Evolutionary conservation across 805 yeast genomes (phyloP), one percentile per base, ranked within the genome.

Genomic region (Ogataea angusta): DNA sequence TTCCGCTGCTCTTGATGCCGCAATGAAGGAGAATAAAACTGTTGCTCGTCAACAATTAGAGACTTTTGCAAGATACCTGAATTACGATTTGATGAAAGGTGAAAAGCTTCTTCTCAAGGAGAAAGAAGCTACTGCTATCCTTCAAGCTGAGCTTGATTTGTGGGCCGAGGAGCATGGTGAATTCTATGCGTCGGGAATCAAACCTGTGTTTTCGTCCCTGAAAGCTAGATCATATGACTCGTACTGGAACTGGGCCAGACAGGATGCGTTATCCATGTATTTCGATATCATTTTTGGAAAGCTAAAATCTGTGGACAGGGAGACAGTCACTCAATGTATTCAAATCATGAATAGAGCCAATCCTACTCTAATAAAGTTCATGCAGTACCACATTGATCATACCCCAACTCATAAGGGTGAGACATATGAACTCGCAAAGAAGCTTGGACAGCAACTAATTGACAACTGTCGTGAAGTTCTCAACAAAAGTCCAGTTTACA

Each of bases 171-270:
- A 85, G 66, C 80, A 85, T 53, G 99, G 99, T 54, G 99, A 93
- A 57, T 82, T 82, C 60, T 93, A 90, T 64, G 90, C 96, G 36
- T 76, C 81, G 44, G 98, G 99, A 62, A 83, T 93, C 56, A 73
- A 81, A 52, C 96, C 98, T 30, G 80, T 83, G 4, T 93, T 93
- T 70, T 85, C 96, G 23, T 75, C 91, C 47, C 76, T 85, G 69
- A 93, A 93, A 73, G 95, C 97, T 21, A 85, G 99, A 72, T 81
- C 84, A 40, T 93, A 91, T 66, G 98, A 93, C 68, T 89, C 97
- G 16, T 89, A 90, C 68, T 93, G 99, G 99, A 95, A 95, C 68
- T 93, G 99, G 99, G 97, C 98, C 34, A 86, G 97, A 68, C 99
- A 93, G 73, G 96, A 93, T 64, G 85, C 93, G 46, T 72, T 93